Evolutionary conservation across 176 grass and related monocot species (phyloP).

Genomic region (Rhipidocladum racemiflorum): DNA sequence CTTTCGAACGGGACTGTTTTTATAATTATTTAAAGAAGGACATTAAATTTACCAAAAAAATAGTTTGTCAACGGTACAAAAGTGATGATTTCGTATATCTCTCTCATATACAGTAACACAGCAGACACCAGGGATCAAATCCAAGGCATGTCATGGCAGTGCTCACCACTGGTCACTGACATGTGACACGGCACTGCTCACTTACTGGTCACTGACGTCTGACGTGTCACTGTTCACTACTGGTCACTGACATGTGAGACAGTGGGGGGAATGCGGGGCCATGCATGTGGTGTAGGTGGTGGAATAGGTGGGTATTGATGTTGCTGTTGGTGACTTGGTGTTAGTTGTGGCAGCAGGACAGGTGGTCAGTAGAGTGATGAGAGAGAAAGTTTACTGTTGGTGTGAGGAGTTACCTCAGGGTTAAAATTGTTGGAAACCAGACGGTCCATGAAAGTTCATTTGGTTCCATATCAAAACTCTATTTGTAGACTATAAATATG

Average conservation of each 20-base stretch:
- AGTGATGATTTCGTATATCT: too few species aligned
- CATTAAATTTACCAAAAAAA: too few species aligned
- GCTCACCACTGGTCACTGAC: not conserved
- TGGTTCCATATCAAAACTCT: too few species aligned
- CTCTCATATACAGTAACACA: not conserved
- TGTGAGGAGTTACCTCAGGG: conserved; percentile 4
- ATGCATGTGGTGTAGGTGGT: not conserved
- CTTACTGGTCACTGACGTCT: not conserved
- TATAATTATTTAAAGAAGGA: too few species aligned
- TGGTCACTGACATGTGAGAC: not conserved
- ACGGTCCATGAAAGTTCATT: too few species aligned
- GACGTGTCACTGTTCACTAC: not conserved
- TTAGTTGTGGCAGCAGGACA: not conserved
- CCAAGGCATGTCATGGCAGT: not conserved
- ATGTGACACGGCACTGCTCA: not conserved
- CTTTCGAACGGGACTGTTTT: too few species aligned
- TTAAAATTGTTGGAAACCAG: too few species aligned
- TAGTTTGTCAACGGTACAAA: too few species aligned
- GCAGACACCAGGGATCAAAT: not conserved
- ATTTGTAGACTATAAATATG: too few species aligned
- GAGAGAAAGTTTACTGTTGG: not conserved
- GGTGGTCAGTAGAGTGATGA: not conserved
- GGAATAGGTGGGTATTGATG: conserved; percentile 10
- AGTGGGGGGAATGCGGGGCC: not conserved
- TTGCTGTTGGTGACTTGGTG: not conserved